phyloP scores from a whole-genome alignment of 768 basidiomycete genomes.

The Trametes sanguinea region DNA sequence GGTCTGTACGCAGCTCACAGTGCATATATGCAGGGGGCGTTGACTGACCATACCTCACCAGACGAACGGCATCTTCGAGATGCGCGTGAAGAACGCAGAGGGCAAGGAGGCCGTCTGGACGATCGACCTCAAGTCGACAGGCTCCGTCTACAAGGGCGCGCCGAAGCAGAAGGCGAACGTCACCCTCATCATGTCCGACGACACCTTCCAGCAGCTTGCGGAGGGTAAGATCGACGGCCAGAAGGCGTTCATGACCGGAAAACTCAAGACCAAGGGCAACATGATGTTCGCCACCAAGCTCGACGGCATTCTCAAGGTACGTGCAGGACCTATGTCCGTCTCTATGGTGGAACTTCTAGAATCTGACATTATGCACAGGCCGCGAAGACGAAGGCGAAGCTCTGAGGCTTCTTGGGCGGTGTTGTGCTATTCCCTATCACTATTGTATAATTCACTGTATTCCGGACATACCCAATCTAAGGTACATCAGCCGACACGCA shows the following conservation, averaged over 20 bases:
- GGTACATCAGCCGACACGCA: background rate
- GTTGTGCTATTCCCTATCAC: background rate
- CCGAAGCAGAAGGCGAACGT: constrained; percentile 80
- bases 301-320: constrained; percentile 76
- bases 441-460: constrained; percentile 17
- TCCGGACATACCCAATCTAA: constrained; percentile 11
- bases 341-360: background rate
- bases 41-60: constrained; percentile 30
- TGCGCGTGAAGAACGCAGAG: constrained; percentile 72
- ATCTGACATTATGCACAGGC: constrained; percentile 6
- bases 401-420: constrained; percentile 2
- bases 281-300: constrained; percentile 95
- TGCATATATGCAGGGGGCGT: no score
- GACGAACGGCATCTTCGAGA: constrained; percentile 89
- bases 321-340: constrained; percentile 15
- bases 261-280: constrained; percentile 89
- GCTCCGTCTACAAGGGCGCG: constrained; percentile 70
- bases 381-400: constrained; percentile 28
- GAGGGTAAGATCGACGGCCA: constrained; percentile 85
- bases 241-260: constrained; percentile 95
- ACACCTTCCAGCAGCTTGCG: constrained; percentile 71
- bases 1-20: constrained; percentile 38
- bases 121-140: constrained; percentile 89
- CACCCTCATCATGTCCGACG: constrained; percentile 76
- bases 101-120: constrained; percentile 83